Base-by-base conservation (phyloP, 371 early-diverging fungal species). In the Apophysomyces variabilis region DNA sequence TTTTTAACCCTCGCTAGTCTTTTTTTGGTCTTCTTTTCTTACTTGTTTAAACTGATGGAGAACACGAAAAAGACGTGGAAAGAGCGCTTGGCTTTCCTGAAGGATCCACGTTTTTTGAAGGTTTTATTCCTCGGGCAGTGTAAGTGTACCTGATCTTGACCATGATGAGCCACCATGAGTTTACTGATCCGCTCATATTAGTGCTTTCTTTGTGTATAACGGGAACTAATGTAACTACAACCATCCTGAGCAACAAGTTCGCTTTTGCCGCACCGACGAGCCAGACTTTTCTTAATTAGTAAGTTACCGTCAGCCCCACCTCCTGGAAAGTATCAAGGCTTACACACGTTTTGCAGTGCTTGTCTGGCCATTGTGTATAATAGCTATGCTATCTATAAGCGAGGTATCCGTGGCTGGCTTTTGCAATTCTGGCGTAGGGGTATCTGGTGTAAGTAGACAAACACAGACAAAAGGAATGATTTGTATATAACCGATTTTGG, bases 131-230 rank as follows among this genome's bases (percentile, higher is more conserved):
- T 76, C 21, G 76, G 76, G 18, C 76, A 76, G 70, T 57, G 76
- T 73, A 72, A 62, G 68, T 61, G 32, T 3, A 26, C 32, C 32
- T 44, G 18, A 45, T 9, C 26, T 11, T 41, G 41, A 41, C 8
- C 41, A 41, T 43, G 13, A 16, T 57, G 18, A 67, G 26, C 36
- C 35, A 32, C 14, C 38, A 37, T 38, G 50, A 3, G 37, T 43
- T 38, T 1, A 12, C 60, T 43, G 12, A 35, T 4, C 21, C 50
- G 41, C 26, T n/a, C 14, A 21, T 37, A 36, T 32, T 37, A 76
- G 76, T 76, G 45, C 72, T 92, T 16, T 84, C 93, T 2, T 75
- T 93, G 16, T 93, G 92, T 65, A 90, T 92, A 61, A 90, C 92
- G 2, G 81, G 85, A 12, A 90, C 90, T 16, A 86, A 82, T 7